Evolutionary conservation across 805 yeast species (phyloP).

Genomic region (Ogataea trehalophila): DNA sequence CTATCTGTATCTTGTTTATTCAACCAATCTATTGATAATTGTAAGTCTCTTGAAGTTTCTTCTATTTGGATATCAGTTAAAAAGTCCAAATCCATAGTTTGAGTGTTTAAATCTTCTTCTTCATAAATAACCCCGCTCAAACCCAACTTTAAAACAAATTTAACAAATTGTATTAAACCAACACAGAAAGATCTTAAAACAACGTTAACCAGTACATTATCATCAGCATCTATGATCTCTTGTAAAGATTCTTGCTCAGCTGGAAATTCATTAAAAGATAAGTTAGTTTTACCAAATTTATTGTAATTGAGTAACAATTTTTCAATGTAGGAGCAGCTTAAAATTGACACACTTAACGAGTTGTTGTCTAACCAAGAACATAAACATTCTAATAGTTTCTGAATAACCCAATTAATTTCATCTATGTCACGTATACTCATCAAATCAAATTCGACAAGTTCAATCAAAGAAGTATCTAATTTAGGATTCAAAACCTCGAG

Average conservation of each 20-base stretch:
- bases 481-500: constrained; percentile 67
- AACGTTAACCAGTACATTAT: constrained; percentile 38
- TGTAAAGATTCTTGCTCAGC: background rate
- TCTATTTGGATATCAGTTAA: constrained; percentile 16
- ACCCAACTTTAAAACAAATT: constrained; percentile 42
- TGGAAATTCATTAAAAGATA: constrained; percentile 3
- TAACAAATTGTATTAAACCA: constrained; percentile 52
- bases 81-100: constrained; percentile 52
- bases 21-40: constrained; percentile 32
- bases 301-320: constrained; percentile 13
- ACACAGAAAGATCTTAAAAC: constrained; percentile 47
- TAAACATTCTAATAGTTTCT: constrained; percentile 47
- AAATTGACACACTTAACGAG: constrained; percentile 69
- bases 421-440: constrained; percentile 28
- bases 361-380: constrained; percentile 75
- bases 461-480: constrained; percentile 74
- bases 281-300: constrained; percentile 4
- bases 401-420: constrained; percentile 47
- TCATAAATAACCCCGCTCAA: constrained; percentile 58
- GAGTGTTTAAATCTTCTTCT: constrained; percentile 70
- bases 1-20: constrained; percentile 12
- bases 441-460: constrained; percentile 41
- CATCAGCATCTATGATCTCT: constrained; percentile 9
- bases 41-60: constrained; percentile 26
- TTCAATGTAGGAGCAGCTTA: constrained; percentile 65